Percentiles rank a stretch among this genome's conserved stretches.
Evolutionary conservation across 129 eudicot genomes (phyloP).

Genomic region (Artemisia tridentata): DNA sequence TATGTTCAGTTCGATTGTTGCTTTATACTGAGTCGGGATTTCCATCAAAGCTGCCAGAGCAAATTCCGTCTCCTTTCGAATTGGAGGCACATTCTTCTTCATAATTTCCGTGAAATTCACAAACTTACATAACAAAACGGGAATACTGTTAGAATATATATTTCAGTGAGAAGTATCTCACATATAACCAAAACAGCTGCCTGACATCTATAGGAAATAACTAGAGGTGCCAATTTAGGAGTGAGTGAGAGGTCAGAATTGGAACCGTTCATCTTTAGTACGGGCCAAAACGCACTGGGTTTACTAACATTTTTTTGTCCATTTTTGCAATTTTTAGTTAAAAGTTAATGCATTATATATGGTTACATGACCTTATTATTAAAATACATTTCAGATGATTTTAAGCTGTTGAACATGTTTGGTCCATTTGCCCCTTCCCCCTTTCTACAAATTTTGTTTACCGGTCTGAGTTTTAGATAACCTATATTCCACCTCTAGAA

Average conservation of each 20-base stretch:
- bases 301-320: background rate
- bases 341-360: no score
- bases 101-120: slow-evolving; percentile 94
- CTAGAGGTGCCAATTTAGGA: background rate
- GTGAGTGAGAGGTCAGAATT: no score
- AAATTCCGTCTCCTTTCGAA: slow-evolving; percentile 97
- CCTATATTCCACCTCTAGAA: background rate
- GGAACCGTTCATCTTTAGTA: background rate
- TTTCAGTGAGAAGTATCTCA: slow-evolving; percentile 13
- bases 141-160: slow-evolving; percentile 4
- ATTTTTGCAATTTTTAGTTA: no score
- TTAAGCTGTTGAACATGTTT: background rate
- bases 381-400: background rate
- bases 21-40: slow-evolving; percentile 93
- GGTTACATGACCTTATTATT: background rate
- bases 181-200: background rate
- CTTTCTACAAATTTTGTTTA: no score
- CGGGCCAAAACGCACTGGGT: background rate
- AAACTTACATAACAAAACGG: slow-evolving; percentile 44
- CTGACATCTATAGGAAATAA: background rate
- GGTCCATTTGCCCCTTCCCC: background rate
- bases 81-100: slow-evolving; percentile 62
- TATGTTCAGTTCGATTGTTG: slow-evolving; percentile 78
- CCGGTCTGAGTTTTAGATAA: no score
- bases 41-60: slow-evolving; percentile 98